Conservation (phyloP, 768 basidiomycete species). For the Boletus subparvulus region DNA sequence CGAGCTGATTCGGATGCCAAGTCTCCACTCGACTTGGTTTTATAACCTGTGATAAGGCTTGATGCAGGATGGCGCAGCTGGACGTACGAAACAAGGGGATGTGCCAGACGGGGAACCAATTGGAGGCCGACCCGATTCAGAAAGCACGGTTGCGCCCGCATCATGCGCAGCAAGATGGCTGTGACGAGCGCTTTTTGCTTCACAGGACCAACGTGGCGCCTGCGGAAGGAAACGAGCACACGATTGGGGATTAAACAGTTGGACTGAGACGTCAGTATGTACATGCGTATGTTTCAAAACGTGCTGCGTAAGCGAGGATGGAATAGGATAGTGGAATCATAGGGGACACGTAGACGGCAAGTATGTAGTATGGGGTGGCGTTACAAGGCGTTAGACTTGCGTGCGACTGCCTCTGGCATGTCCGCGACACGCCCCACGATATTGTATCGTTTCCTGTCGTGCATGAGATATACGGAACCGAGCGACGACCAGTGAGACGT, state of each 20-base stretch:
- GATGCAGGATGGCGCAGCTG: background rate
- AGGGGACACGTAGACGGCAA: too few species aligned
- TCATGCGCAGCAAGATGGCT: background rate
- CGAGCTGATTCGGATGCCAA: too few species aligned
- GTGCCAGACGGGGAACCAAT: background rate
- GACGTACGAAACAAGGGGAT: background rate
- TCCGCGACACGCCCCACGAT: slow-evolving; percentile 76
- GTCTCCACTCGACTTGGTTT: too few species aligned
- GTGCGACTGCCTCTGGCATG: slow-evolving; percentile 40
- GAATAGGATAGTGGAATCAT: background rate
- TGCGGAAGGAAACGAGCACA: background rate
- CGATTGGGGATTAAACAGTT: background rate
- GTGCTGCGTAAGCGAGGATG: background rate
- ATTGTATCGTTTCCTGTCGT: slow-evolving; percentile 77
- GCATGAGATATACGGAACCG: background rate
- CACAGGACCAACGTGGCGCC: background rate
- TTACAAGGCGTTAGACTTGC: background rate
- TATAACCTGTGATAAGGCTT: too few species aligned
- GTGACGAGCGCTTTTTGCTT: background rate
- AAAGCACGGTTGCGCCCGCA: too few species aligned
- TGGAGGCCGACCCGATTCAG: background rate
- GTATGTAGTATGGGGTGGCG: background rate
- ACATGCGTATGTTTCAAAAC: background rate
- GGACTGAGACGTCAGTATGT: background rate
- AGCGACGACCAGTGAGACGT: slow-evolving; percentile 35